Conservation (phyloP, 495 filamentous ascomycete genomes). For the Penicillium taxi region DNA sequence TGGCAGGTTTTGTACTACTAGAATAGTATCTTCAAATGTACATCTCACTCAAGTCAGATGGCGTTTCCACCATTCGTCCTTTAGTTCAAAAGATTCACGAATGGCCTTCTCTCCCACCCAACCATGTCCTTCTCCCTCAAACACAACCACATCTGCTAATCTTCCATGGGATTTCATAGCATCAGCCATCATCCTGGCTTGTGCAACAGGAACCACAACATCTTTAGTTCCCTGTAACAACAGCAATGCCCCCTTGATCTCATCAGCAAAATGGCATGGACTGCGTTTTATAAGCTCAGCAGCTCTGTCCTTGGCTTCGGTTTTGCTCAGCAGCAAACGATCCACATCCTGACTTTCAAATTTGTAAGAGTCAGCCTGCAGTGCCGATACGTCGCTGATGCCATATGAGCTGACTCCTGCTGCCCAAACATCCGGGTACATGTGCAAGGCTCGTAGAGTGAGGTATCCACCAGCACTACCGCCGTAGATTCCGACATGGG, state of each 20-base stretch:
- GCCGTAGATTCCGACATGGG: slow-evolving; percentile 39
- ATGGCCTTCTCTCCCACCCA: slow-evolving; percentile 21
- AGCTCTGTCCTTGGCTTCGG: slow-evolving; percentile 26
- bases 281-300: slow-evolving; percentile 31
- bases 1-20: no score
- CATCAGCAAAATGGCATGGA: slow-evolving; percentile 35
- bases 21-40: no score
- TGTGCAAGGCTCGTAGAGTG: slow-evolving; percentile 32
- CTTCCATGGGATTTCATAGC: slow-evolving; percentile 28
- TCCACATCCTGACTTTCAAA: slow-evolving; percentile 44
- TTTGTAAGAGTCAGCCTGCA: slow-evolving; percentile 42
- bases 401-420: slow-evolving; percentile 38
- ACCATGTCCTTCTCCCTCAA: slow-evolving; percentile 43
- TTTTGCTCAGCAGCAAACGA: slow-evolving; percentile 26
- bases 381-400: slow-evolving; percentile 34
- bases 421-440: slow-evolving; percentile 29
- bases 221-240: slow-evolving; percentile 42
- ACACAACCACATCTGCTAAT: slow-evolving; percentile 36
- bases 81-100: slow-evolving; percentile 14
- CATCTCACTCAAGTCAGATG: slow-evolving; percentile 16
- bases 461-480: slow-evolving; percentile 43
- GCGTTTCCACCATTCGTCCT: slow-evolving; percentile 23
- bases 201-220: slow-evolving; percentile 40
- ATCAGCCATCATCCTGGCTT: slow-evolving; percentile 36
- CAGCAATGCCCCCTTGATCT: slow-evolving; percentile 39